Base-by-base conservation (phyloP, 108 stramenopile genomes). In the Epipyxis sp. region DNA sequence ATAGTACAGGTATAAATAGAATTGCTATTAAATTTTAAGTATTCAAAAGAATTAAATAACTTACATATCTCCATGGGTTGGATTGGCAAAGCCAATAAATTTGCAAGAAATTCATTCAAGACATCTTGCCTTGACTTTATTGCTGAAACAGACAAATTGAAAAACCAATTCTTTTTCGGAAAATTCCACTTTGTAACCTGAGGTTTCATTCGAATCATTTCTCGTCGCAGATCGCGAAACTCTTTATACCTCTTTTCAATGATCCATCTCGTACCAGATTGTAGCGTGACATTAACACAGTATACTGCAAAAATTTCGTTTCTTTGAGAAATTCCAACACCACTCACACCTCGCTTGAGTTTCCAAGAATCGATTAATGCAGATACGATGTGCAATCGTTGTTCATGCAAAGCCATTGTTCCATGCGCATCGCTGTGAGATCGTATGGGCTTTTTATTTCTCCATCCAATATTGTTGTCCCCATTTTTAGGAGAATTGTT, bases 161-260 rank as follows among this genome's bases (percentile, higher is more conserved):
- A 74, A 6, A 74, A 74, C 71, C 71, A 74, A 37, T 13, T 20
- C 34, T 74, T 74, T 32, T 74, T 74, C 34, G 71, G 71, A 57
- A 74, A 74, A 20, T 20, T 37, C 29, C 20, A 37, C 65, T 20
- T 37, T 13, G n/a, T 46, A 32, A 57, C 10, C 6, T 74, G n/a
- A 34, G 44, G 71, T 6, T 32, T 3, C 3, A 74, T 42, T 39
- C 34, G 3, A 35, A 29, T 54, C 6, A 74, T 13, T 42, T 74
- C 71, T 37, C 43, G 40, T 34, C 50, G 6, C 13, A 74, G 34
- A 10, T 74, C 71, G 25, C 44, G 71, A 42, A 74, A 74, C 25
- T 74, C n/a, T 6, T 37, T 42, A 37, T 74, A 74, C 34, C 71
- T 3, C 34, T 32, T 39, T 42, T 74, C 71, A 37, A 74, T 42